Evolutionary conservation across 768 basidiomycete species (phyloP).

Genomic region (Russula vinacea): DNA sequence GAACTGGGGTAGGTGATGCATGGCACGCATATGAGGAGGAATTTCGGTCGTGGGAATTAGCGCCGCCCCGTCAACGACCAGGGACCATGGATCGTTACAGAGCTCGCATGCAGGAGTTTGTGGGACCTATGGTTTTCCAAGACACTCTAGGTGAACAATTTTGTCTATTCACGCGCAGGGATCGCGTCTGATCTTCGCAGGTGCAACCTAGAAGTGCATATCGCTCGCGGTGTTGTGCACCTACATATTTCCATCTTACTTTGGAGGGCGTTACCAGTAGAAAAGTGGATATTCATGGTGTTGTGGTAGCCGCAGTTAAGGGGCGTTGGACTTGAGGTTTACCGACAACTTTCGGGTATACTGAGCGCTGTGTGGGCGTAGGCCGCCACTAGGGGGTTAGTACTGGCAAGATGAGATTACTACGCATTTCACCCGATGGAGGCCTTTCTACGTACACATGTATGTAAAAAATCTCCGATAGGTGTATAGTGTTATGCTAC

Average conservation of each 20-base stretch:
- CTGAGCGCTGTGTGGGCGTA: no score
- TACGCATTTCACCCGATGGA: no score
- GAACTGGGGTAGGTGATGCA: background rate
- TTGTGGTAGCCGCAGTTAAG: no score
- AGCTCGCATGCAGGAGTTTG: conserved; percentile 5
- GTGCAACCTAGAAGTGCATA: background rate
- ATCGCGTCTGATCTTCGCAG: background rate
- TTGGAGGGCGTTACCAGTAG: background rate
- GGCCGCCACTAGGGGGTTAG: no score
- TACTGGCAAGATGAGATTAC: no score
- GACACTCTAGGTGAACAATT: background rate
- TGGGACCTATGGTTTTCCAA: conserved; percentile 6
- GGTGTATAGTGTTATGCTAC: no score
- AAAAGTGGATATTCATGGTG: no score
- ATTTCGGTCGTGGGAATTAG: background rate
- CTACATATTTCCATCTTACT: background rate
- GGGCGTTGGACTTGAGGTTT: no score
- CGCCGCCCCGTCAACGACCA: background rate
- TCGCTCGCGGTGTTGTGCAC: background rate
- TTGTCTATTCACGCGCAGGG: background rate
- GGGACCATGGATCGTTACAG: conserved; percentile 3
- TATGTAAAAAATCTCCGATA: no score
- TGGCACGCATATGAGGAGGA: conserved; percentile 2
- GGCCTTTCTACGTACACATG: no score
- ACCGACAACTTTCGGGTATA: no score